Evolutionary conservation across 1,284 basidiomycete species (phyloP), one percentile per base, ranked within the genome.

Genomic region (Irpex lacteus): DNA sequence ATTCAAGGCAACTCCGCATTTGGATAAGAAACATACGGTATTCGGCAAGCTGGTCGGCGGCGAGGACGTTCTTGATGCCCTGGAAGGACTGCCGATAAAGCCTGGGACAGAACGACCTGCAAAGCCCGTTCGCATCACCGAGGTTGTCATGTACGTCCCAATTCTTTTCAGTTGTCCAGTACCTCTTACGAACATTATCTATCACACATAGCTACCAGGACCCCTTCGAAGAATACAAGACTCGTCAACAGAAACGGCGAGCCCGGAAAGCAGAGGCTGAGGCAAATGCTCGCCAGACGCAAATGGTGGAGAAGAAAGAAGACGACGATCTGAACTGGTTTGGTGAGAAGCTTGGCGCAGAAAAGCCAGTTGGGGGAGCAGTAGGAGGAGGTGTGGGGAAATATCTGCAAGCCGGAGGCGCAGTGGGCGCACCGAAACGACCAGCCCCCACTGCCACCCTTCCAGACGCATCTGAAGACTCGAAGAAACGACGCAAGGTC

Each of bases 41-140:
- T 99, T 99, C 73, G 97, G 98, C 2, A 95, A 98, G 70, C 82
- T 98, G 4, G 95, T 98, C 0, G 96, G 96, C 21, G 96, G 96
- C 3, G 94, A 97, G 72, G 92, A 96, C 49, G 90, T 97, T 1
- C 80, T 99, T 3, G 86, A 93, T 70, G 85, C 89, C 7, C 79
- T 99, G 44, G 98, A 99, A 75, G 85, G 86, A 37, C 77, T 96
- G 0, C 89, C 94, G 0, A 81, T 90, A 19, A 92, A 96, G 73
- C 85, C 90, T 37, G 92, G 91, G 2, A 94, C 92, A 0, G 96
- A 98, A 67, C 84, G 91, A 62, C 97, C 97, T 36, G 82, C 86
- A 9, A 95, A 94, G 73, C 86, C 89, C 13, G 88, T 98, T 60
- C 84, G 83, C 60, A 93, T 95, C 66, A 88, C 88, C 3, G 88